phyloP scores from a whole-genome alignment of 1,284 basidiomycete species.

The Irpex lacteus region DNA sequence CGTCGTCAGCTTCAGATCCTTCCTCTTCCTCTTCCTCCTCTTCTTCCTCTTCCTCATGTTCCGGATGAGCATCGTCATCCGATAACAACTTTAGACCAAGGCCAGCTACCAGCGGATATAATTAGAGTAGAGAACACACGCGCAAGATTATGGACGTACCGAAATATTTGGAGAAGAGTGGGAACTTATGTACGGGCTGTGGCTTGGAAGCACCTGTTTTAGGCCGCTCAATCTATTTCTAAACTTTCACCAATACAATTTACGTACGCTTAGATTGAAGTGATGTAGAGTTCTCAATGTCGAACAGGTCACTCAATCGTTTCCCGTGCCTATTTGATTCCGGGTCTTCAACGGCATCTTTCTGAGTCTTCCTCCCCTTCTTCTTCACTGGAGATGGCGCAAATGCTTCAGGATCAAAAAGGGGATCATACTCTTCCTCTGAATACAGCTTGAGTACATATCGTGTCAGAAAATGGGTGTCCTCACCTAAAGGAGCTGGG shows the following conservation, averaged over 20 bases:
- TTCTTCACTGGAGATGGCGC: neutral
- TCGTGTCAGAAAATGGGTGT: neutral
- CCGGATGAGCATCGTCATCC: conserved; percentile 19
- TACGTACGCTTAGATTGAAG: neutral
- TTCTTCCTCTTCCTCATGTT: conserved; percentile 12
- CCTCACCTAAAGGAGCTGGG: neutral
- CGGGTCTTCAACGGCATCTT: neutral
- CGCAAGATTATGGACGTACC: neutral
- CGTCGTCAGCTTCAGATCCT: conserved; percentile 6
- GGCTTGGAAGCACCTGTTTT: neutral
- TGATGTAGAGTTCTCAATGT: neutral
- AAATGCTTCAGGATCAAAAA: neutral
- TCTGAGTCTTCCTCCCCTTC: neutral
- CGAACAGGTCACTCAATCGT: neutral
- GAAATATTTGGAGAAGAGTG: neutral
- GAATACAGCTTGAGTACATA: neutral
- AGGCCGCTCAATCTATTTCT: neutral
- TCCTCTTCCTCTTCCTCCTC: conserved; percentile 9
- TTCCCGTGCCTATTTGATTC: neutral
- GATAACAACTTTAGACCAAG: conserved; percentile 18
- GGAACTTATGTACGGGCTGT: neutral
- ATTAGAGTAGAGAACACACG: neutral
- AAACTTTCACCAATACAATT: neutral
- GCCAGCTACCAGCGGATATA: conserved; percentile 11
- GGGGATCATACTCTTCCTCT: neutral